Conservation (phyloP, 495 filamentous ascomycete genomes). For the Tuber calosporum region DNA sequence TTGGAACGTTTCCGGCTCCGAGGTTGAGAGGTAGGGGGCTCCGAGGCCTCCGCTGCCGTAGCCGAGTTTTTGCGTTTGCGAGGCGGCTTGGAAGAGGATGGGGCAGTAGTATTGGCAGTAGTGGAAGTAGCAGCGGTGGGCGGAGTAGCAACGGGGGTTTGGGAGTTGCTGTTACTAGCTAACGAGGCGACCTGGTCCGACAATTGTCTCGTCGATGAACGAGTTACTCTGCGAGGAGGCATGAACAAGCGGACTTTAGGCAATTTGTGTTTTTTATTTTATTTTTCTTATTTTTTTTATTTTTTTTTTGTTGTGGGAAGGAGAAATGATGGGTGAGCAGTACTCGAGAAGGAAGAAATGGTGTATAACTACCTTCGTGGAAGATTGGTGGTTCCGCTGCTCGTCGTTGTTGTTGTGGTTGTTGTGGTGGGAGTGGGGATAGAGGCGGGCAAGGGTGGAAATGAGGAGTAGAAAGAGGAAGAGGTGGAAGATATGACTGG, state of each 20-base stretch:
- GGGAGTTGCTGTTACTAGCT: slow-evolving; percentile 27
- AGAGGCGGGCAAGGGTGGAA: slow-evolving; percentile 6
- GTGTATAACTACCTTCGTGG: slow-evolving; percentile 41
- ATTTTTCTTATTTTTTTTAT: too few relatives aligned
- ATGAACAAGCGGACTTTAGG: slow-evolving; percentile 42
- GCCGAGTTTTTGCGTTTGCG: slow-evolving; percentile 37
- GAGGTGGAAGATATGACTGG: slow-evolving; percentile 9
- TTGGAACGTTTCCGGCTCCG: slow-evolving; percentile 33
- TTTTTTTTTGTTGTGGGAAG: slow-evolving; percentile 25
- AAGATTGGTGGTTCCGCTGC: slow-evolving; percentile 31
- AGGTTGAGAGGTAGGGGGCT: slow-evolving; percentile 18
- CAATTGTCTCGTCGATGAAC: slow-evolving; percentile 42
- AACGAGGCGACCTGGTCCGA: slow-evolving; percentile 39
- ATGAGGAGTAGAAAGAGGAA: slow-evolving; percentile 9
- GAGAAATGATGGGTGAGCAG: slow-evolving; percentile 36
- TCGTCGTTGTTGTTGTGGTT: slow-evolving; percentile 3
- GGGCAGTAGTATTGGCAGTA: slow-evolving; percentile 22
- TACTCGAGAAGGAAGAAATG: slow-evolving; percentile 37
- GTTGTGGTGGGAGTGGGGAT: slow-evolving; percentile 11
- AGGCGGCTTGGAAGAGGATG: slow-evolving; percentile 25
- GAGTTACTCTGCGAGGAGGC: slow-evolving; percentile 44
- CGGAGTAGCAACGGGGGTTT: slow-evolving; percentile 21
- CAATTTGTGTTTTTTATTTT: slow-evolving; percentile 29
- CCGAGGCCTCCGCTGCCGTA: slow-evolving; percentile 22
- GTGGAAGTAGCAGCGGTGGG: slow-evolving; percentile 21